Evolutionary conservation across 2,329 filamentous ascomycete genomes (phyloP).

Genomic region (Penicillium expansum): DNA sequence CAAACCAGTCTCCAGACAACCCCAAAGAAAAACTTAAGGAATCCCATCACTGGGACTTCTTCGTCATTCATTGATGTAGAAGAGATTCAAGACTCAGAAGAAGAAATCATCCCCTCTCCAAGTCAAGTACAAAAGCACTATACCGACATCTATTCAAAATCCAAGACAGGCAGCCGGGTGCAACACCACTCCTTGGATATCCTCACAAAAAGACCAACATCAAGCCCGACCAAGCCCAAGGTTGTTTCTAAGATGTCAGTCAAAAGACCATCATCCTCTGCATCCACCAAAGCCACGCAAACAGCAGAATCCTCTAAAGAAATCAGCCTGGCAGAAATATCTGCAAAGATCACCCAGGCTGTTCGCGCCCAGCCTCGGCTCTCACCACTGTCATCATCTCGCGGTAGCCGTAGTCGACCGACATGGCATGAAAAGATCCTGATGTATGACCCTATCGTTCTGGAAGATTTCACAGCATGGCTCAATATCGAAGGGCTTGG

Average conservation of each 20-base stretch:
- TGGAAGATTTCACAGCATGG: constrained; percentile 83
- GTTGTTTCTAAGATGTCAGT: constrained; percentile 9
- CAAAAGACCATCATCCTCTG: background rate
- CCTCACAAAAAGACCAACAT: constrained; percentile 7
- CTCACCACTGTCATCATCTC: constrained; percentile 19
- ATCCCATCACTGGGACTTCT: background rate
- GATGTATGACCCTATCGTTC: constrained; percentile 83
- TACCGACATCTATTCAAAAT: constrained; percentile 4
- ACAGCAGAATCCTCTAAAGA: background rate
- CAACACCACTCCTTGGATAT: constrained; percentile 13
- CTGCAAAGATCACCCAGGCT: constrained; percentile 48
- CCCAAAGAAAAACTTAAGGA: background rate
- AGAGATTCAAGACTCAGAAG: constrained; percentile 41
- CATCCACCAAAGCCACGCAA: background rate
- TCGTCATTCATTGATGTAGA: constrained; percentile 30
- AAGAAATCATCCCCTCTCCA: constrained; percentile 33
- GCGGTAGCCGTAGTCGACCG: constrained; percentile 42
- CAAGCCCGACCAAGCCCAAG: constrained; percentile 15
- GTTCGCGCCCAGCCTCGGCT: constrained; percentile 44
- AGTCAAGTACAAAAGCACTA: constrained; percentile 25
- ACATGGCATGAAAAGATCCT: constrained; percentile 93
- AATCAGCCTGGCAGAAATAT: constrained; percentile 40
- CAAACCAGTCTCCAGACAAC: background rate
- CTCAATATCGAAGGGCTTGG: constrained; percentile 70
- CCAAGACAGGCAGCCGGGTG: background rate